Evolutionary conservation across 2,329 filamentous ascomycete genomes (phyloP).

Genomic region (Colletotrichum scovillei): DNA sequence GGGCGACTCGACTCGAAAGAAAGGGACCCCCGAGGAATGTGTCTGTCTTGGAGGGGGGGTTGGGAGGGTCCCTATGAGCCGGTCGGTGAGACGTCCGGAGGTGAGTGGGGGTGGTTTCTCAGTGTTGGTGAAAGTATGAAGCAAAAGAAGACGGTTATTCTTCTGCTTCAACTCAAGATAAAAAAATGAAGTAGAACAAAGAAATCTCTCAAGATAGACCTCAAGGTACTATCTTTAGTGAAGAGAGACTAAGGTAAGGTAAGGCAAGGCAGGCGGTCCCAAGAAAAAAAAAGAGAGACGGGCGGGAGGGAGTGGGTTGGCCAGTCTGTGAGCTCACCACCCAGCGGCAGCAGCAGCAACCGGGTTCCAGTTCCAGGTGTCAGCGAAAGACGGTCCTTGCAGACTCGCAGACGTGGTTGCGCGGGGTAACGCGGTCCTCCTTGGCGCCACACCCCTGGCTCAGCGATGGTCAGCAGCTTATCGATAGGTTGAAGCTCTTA

Average conservation of each 20-base stretch:
- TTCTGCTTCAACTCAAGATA: background rate
- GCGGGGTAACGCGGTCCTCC: slow-evolving; percentile 36
- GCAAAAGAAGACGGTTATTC: background rate
- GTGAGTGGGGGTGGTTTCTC: slow-evolving; percentile 19
- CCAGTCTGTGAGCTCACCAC: slow-evolving; percentile 29
- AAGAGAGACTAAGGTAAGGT: background rate
- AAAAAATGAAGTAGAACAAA: slow-evolving; percentile 1
- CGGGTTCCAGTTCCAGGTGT: too few species aligned
- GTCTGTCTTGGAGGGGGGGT: slow-evolving; percentile 23
- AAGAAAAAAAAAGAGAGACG: background rate
- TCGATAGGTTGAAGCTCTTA: slow-evolving; percentile 36
- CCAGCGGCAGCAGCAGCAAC: background rate
- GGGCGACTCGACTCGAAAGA: slow-evolving; percentile 12
- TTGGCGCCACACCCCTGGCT: slow-evolving; percentile 22
- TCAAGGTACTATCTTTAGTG: slow-evolving; percentile 5
- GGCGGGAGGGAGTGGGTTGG: background rate
- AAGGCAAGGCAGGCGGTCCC: background rate
- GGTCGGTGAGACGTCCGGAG: slow-evolving; percentile 26
- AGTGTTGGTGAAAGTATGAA: slow-evolving; percentile 8
- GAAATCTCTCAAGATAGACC: slow-evolving; percentile 13
- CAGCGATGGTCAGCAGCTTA: slow-evolving; percentile 4
- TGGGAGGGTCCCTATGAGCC: slow-evolving; percentile 12
- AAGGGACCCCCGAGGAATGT: slow-evolving; percentile 12
- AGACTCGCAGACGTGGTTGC: slow-evolving; percentile 32
- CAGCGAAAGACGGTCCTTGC: background rate